Evolutionary conservation across 2,329 filamentous ascomycete genomes (phyloP), one percentile per base, ranked within the genome.

Genomic region (Ascochyta viciae-villosae): DNA sequence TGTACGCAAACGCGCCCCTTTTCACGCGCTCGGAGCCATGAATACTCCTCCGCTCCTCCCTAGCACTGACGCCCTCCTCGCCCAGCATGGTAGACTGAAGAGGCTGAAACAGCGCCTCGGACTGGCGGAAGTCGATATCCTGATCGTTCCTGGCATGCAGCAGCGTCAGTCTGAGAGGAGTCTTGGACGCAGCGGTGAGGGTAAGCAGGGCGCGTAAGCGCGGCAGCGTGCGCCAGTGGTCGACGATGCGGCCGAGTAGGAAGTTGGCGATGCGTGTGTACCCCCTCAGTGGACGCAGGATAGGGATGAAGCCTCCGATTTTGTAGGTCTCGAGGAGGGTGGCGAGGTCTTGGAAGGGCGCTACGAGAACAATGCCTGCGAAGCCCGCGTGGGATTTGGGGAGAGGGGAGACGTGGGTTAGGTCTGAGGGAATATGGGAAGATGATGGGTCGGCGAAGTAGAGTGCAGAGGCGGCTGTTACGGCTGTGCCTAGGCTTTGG

Each of bases 401-500:
- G 15, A 39, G 23, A 2, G 39, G 46, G 2, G 64, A 57, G n/a
- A 38, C 29, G 3, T 63, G 57, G 2, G 47, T 35, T 15, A 71
- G 40, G 41, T 59, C 35, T 2, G 47, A 6, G 8, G 72, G 70
- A 1, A 74, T 61, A 2, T 55, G 15, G 0, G 59, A 12, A 4
- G 67, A 66, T 15, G 48, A 40, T 0, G 75, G 73, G 37, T 76
- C 64, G 0, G 85, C 83, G 66, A 90, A 93, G 51, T 86, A 83
- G 67, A 96, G 87, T 1, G 86, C 88, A 1, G 91, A 86, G 2
- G 87, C 93, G 41, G 87, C 84, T 6, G 89, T 87, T 1, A 97
- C 90, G 0, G 91, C 93, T 0, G 94, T 96, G 23, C 94, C 94
- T 0, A 98, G 83, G 66, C 90, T 95, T 67, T 97, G 93, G 16